These are phyloP conservation scores for Lachancea kluyveri DNA, from an alignment of 805 yeast genomes.

Conservation along the genomic window DNA sequence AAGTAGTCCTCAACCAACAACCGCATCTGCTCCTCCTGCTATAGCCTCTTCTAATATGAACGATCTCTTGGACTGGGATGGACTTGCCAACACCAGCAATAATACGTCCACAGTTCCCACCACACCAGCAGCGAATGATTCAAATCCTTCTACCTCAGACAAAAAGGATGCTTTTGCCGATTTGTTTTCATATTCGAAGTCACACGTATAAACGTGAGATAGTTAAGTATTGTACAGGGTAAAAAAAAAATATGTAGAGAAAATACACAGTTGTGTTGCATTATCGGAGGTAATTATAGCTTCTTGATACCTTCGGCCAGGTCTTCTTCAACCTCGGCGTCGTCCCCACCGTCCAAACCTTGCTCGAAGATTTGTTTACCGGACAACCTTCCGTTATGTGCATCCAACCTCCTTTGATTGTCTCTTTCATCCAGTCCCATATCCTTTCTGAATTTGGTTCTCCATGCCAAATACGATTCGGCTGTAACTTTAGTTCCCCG, in stretches of 20 bases:
- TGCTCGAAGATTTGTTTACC: conserved; percentile 87
- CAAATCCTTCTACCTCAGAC: conserved; percentile 6
- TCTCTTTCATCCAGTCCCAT: conserved; percentile 60
- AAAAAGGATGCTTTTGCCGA: conserved; percentile 27
- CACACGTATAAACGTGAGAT: conserved; percentile 21
- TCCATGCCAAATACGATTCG: conserved; percentile 72
- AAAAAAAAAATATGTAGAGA: too few species aligned
- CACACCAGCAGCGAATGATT: conserved; percentile 10
- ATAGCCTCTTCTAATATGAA: conserved; percentile 2
- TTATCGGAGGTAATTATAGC: neutral
- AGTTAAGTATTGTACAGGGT: too few species aligned
- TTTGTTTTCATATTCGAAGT: conserved; percentile 27
- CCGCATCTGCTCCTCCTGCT: conserved; percentile 6
- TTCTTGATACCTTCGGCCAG: neutral
- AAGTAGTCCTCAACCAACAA: conserved; percentile 13
- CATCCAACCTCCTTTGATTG: conserved; percentile 42
- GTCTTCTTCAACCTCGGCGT: conserved; percentile 40
- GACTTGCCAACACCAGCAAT: conserved; percentile 1
- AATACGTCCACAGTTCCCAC: conserved; percentile 11
- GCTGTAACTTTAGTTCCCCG: conserved; percentile 83
- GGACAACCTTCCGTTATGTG: conserved; percentile 71
- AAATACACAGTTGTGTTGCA: too few species aligned
- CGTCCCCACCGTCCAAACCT: conserved; percentile 75
- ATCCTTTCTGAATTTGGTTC: conserved; percentile 62
- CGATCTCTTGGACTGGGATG: conserved; percentile 9